These are phyloP conservation scores for Wickerhamiella lipophila DNA, from an alignment of 805 yeast genomes.

Conservation along the genomic window DNA sequence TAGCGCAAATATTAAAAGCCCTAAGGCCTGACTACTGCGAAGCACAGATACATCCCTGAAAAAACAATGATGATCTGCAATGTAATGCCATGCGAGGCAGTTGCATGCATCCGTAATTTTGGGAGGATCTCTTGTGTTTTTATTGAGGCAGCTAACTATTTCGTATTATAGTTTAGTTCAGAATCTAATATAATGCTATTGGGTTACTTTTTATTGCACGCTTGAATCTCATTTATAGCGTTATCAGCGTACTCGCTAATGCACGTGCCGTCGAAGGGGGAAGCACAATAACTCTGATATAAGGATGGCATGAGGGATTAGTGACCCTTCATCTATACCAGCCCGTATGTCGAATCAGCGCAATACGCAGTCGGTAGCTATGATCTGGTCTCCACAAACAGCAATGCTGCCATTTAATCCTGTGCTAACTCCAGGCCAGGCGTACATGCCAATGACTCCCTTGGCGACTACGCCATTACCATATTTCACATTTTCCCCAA, in stretches of 20 bases:
- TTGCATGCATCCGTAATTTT: no score
- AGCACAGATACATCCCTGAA: no score
- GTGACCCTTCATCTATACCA: neutral
- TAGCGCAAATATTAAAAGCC: no score
- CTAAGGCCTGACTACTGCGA: no score
- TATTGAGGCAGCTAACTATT: no score
- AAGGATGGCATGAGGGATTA: neutral
- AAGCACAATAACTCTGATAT: neutral
- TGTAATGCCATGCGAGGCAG: no score
- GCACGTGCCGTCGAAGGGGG: neutral
- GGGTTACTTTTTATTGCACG: no score
- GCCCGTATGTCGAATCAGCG: neutral
- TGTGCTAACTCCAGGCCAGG: neutral
- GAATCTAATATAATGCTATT: no score
- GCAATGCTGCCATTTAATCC: constrained; percentile 2
- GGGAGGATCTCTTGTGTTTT: no score
- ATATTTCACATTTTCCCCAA: constrained; percentile 1
- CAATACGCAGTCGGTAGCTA: neutral
- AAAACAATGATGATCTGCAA: no score
- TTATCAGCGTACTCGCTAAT: neutral
- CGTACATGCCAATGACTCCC: neutral
- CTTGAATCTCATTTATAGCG: neutral
- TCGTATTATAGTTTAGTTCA: no score
- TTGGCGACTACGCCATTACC: neutral
- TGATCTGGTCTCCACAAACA: constrained; percentile 2